Evolutionary conservation across 2,329 filamentous ascomycete species (phyloP).

Genomic region (Chaetothyriales sp.): DNA sequence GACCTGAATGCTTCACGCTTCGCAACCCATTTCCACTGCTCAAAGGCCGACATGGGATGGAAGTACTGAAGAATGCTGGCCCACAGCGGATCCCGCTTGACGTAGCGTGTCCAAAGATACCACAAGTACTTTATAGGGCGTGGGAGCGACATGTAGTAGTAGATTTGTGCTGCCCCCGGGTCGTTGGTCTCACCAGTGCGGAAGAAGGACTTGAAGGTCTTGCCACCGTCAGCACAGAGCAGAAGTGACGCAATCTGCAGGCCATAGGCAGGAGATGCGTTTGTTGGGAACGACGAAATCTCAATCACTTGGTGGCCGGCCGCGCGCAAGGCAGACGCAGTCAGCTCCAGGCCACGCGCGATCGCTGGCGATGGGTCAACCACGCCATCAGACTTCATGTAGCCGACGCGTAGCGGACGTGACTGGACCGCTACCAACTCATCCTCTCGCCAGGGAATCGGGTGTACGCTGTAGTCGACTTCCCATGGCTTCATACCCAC

Average conservation of each 20-base stretch:
- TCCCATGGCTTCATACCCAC: slow-evolving; percentile 75
- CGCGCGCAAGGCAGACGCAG: slow-evolving; percentile 50
- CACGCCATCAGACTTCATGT: slow-evolving; percentile 65
- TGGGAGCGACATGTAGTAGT: slow-evolving; percentile 57
- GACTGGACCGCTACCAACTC: slow-evolving; percentile 46
- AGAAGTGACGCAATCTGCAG: slow-evolving; percentile 64
- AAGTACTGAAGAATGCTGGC: slow-evolving; percentile 61
- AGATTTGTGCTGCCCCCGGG: slow-evolving; percentile 58
- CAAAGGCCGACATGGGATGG: slow-evolving; percentile 55
- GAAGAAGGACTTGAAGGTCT: slow-evolving; percentile 64
- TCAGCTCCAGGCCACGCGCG: slow-evolving; percentile 55
- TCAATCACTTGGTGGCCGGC: slow-evolving; percentile 62
- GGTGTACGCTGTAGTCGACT: slow-evolving; percentile 75
- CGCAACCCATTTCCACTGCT: slow-evolving; percentile 70
- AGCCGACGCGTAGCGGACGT: slow-evolving; percentile 53
- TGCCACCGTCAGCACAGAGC: slow-evolving; percentile 70
- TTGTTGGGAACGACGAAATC: slow-evolving; percentile 46
- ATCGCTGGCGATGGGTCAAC: slow-evolving; percentile 80
- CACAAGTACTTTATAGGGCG: slow-evolving; percentile 67
- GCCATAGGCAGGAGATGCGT: slow-evolving; percentile 62
- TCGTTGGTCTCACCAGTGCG: slow-evolving; percentile 67
- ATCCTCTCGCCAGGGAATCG: slow-evolving; percentile 59
- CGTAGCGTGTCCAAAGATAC: slow-evolving; percentile 76
- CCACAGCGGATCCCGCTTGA: slow-evolving; percentile 62
- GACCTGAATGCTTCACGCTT: slow-evolving; percentile 63